Evolutionary conservation across 345 rosid genomes (phyloP).

Genomic region (Erodium maritimum): DNA sequence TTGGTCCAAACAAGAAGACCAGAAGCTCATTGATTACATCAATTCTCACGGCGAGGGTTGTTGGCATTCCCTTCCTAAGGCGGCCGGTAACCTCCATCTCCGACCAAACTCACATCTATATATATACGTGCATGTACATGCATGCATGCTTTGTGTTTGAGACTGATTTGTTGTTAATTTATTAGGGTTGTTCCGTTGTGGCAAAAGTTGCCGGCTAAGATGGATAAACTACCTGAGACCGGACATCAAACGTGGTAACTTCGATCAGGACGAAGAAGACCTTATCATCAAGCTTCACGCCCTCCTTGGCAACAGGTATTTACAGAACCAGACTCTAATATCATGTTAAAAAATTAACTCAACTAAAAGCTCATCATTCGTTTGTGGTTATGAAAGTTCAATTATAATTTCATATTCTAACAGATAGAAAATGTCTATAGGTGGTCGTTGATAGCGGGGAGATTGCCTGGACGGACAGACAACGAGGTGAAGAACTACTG

Average conservation of each 20-base stretch:
- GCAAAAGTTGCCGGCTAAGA: conserved; percentile 35
- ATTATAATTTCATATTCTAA: background rate
- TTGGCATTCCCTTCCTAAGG: conserved; percentile 34
- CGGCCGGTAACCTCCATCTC: conserved; percentile 19
- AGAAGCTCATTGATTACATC: conserved; percentile 29
- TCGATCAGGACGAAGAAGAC: conserved; percentile 40
- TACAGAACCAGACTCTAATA: background rate
- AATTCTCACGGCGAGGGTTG: conserved; percentile 33
- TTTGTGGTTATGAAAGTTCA: background rate
- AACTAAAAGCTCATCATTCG: too few species aligned
- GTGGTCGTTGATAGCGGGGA: conserved; percentile 39
- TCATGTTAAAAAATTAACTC: too few species aligned
- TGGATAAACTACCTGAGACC: conserved; percentile 42
- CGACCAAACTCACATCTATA: background rate
- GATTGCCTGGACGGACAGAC: conserved; percentile 38
- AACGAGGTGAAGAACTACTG: conserved; percentile 38
- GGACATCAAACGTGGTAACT: conserved; percentile 33
- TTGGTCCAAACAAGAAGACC: conserved; percentile 38
- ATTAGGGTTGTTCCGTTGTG: conserved; percentile 33
- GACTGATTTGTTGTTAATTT: conserved; percentile 3
- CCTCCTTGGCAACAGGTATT: conserved; percentile 32
- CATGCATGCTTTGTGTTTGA: too few species aligned
- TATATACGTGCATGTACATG: background rate
- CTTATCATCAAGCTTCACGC: conserved; percentile 44
- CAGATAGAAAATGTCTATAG: conserved; percentile 2